Evolutionary conservation across 2,329 filamentous ascomycete genomes (phyloP), one percentile per base, ranked within the genome.

Genomic region (Neobulgaria alba): DNA sequence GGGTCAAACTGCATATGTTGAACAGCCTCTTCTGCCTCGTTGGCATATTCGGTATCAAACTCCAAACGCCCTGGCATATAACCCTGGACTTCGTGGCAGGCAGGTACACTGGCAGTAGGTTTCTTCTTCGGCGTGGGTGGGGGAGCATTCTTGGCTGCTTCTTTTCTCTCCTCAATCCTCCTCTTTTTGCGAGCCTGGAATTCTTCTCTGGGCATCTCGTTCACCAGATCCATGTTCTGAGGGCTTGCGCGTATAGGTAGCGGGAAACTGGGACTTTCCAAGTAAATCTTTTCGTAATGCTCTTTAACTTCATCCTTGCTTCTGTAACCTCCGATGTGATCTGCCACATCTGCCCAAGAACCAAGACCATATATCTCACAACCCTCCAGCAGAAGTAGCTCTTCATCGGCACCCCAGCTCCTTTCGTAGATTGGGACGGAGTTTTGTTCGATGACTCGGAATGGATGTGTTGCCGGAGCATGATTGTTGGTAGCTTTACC

Each of bases 1-100:
- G 92, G 90, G 42, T 96, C 90, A 57, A 98, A 98, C 49, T 93
- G 85, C 89, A 98, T 96, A 49, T 94, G 81, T 61, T 98, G 92
- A 2, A 98, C 92, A 0, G 90, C 90, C 64, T 96, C 93, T 66
- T 98, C 92, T 1, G 92, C 92, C 57, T 98, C 92, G 57, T 98
- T 98, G 57, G 90, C 85, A 59, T 95, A 92, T 57, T 98, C 92
- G 0, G 86, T 95, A 69, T 98, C 92, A 50, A 98, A 98, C 58
- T 98, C 92, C 50, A 98, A 65, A 30, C 92, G 87, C 33, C 92
- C 92, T 3, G 92, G 92, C 92, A 98, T 98, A 61, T 94, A 98
- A 3, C 92, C 92, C 63, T 95, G 88, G 29, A 98, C 92, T 63
- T 98, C 92, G 67, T 98, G 92, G 62, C 92, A 98, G 23, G 88